A percentile compares a stretch with the other conserved stretches of the same genome.
phyloP scores from a whole-genome alignment of 2,329 filamentous ascomycete genomes.

The Keithomyces neogunnii region DNA sequence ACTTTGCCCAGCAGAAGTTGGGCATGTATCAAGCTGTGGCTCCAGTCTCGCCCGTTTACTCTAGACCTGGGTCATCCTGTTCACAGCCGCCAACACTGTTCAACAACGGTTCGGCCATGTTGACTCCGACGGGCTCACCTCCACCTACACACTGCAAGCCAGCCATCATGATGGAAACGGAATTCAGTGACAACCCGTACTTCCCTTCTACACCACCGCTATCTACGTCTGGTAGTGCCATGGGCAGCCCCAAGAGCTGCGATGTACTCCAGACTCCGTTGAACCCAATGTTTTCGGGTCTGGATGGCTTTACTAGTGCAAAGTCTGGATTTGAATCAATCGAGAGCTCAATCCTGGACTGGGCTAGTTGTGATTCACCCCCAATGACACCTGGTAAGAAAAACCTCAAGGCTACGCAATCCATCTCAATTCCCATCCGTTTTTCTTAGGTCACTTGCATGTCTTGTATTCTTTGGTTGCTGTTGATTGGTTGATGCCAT shows the following conservation, averaged over 20 bases:
- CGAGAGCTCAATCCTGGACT: constrained; percentile 70
- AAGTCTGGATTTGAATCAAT: constrained; percentile 66
- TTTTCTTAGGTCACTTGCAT: too few relatives aligned
- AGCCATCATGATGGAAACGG: constrained; percentile 69
- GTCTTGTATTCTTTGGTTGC: too few relatives aligned
- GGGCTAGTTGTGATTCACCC: constrained; percentile 69
- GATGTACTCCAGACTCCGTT: constrained; percentile 76
- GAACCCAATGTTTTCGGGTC: constrained; percentile 67
- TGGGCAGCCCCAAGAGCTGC: constrained; percentile 75
- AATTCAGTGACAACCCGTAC: constrained; percentile 60
- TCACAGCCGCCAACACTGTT: constrained; percentile 53
- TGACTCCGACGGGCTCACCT: constrained; percentile 71
- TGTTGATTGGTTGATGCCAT: too few relatives aligned
- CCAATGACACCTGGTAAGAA: constrained; percentile 85
- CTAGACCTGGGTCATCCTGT: constrained; percentile 55
- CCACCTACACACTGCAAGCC: constrained; percentile 69
- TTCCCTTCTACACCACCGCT: constrained; percentile 82
- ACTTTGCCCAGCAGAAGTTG: constrained; percentile 7
- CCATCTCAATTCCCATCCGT: constrained; percentile 3
- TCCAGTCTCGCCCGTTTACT: constrained; percentile 56
- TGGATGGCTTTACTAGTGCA: constrained; percentile 54
- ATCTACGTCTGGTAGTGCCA: constrained; percentile 74
- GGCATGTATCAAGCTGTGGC: constrained; percentile 43
- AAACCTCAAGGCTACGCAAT: constrained; percentile 6
- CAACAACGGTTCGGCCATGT: constrained; percentile 49